Evolutionary conservation across 2,329 filamentous ascomycete species (phyloP).

Genomic region (Colletotrichum theobromicola): DNA sequence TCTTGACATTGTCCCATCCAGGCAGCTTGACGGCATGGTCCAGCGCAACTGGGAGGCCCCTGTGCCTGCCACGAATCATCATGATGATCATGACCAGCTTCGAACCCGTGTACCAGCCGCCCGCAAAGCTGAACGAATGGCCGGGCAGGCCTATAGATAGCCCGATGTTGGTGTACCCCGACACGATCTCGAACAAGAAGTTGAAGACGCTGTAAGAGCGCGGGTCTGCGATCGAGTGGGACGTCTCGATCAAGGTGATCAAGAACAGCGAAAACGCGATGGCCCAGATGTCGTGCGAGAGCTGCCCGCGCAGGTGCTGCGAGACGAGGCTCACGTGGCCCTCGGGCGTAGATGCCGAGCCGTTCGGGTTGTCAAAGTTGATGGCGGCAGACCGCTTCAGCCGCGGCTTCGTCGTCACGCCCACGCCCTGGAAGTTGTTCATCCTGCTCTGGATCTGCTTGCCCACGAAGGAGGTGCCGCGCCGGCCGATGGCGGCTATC

Average conservation of each 20-base stretch:
- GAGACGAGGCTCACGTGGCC: conserved; percentile 54
- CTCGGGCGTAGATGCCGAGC: conserved; percentile 25
- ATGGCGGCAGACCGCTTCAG: conserved; percentile 15
- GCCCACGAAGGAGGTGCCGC: conserved; percentile 51
- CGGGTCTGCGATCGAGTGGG: conserved; percentile 56
- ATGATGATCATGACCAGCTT: conserved; percentile 64
- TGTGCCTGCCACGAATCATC: conserved; percentile 60
- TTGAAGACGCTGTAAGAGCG: conserved; percentile 63
- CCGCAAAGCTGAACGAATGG: conserved; percentile 59
- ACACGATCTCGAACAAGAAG: conserved; percentile 62
- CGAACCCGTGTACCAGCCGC: conserved; percentile 57
- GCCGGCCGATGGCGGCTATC: conserved; percentile 20
- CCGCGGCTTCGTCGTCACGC: conserved; percentile 31
- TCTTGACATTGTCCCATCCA: conserved; percentile 31
- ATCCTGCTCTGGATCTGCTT: conserved; percentile 56
- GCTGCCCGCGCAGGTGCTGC: conserved; percentile 65
- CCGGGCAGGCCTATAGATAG: conserved; percentile 62
- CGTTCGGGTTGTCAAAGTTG: not conserved
- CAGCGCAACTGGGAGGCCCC: conserved; percentile 60
- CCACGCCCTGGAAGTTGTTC: conserved; percentile 50
- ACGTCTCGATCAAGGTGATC: conserved; percentile 65
- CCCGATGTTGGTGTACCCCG: conserved; percentile 65
- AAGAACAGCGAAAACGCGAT: conserved; percentile 65
- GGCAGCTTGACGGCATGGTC: conserved; percentile 57
- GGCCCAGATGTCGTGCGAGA: conserved; percentile 74